A percentile compares a stretch with the other conserved stretches of the same genome.
Conservation (phyloP, 257 asterid species). For the Plantago ovata region DNA sequence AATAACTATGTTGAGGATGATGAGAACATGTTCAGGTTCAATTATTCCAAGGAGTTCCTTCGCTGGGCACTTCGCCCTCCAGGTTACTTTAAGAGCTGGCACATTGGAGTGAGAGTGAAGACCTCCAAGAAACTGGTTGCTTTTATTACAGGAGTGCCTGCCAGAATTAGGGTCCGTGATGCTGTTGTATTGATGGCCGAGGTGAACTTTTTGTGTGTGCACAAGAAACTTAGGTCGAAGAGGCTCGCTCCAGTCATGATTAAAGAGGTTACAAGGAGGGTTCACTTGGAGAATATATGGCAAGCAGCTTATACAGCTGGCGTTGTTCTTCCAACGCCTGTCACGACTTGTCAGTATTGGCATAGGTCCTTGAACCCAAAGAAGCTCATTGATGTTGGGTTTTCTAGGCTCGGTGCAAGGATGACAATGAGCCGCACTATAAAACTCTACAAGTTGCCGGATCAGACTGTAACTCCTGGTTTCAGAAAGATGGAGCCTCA, state of each 20-base stretch:
- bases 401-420: conserved; percentile 77
- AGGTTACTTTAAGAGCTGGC: conserved; percentile 71
- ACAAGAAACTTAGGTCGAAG: conserved; percentile 83
- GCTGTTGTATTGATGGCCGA: conserved; percentile 70
- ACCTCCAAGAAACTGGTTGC: conserved; percentile 80
- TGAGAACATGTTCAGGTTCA: conserved; percentile 82
- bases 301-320: conserved; percentile 97
- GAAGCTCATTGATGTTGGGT: conserved; percentile 88
- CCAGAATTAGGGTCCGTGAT: conserved; percentile 66
- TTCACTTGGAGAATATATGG: conserved; percentile 84
- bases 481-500: conserved; percentile 78
- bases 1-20: conserved; percentile 82
- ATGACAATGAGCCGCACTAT: conserved; percentile 93
- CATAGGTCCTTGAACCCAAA: conserved; percentile 83
- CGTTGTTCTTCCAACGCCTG: conserved; percentile 74
- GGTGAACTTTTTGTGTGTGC: conserved; percentile 79
- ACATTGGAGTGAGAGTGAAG: conserved; percentile 80
- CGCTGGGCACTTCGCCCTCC: conserved; percentile 89
- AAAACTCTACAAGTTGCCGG: conserved; percentile 70
- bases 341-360: conserved; percentile 85
- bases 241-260: conserved; percentile 93
- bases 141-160: conserved; percentile 83
- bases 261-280: conserved; percentile 81
- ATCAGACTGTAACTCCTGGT: conserved; percentile 58
- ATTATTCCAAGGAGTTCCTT: conserved; percentile 86